Conservation (phyloP, 768 basidiomycete species). For the Serendipita sp. region DNA sequence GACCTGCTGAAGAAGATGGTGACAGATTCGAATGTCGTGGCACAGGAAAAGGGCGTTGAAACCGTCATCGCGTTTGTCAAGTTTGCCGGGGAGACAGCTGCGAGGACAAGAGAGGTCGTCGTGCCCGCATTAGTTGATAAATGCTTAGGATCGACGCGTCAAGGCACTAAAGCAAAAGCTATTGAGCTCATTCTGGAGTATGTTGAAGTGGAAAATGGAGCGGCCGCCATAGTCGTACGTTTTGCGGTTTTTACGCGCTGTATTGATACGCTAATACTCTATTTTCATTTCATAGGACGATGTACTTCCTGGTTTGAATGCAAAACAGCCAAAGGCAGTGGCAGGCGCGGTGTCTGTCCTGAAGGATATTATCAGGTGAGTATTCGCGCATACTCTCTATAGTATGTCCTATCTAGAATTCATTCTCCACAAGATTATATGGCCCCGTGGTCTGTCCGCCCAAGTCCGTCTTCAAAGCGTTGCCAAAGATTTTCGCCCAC, state of each 20-base stretch:
- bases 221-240: constrained; percentile 76
- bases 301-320: constrained; percentile 64
- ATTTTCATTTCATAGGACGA: constrained; percentile 34
- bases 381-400: neutral
- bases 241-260: constrained; percentile 15
- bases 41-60: constrained; percentile 95
- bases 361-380: constrained; percentile 74
- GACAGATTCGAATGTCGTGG: constrained; percentile 86
- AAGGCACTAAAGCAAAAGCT: constrained; percentile 77
- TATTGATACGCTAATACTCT: constrained; percentile 13
- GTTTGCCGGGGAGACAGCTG: constrained; percentile 77
- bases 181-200: constrained; percentile 77
- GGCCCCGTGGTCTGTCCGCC: constrained; percentile 60
- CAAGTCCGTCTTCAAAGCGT: constrained; percentile 62
- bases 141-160: constrained; percentile 78
- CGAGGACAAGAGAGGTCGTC: constrained; percentile 61
- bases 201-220: constrained; percentile 84
- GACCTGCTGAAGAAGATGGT: constrained; percentile 74
- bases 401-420: neutral
- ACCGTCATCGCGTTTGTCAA: constrained; percentile 73
- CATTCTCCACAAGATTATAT: constrained; percentile 38
- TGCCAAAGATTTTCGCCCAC: constrained; percentile 90
- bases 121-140: constrained; percentile 92
- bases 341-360: constrained; percentile 60
- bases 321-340: constrained; percentile 91